Conservation (phyloP, 306 rosid genomes). For the Abrus pulchellus region DNA sequence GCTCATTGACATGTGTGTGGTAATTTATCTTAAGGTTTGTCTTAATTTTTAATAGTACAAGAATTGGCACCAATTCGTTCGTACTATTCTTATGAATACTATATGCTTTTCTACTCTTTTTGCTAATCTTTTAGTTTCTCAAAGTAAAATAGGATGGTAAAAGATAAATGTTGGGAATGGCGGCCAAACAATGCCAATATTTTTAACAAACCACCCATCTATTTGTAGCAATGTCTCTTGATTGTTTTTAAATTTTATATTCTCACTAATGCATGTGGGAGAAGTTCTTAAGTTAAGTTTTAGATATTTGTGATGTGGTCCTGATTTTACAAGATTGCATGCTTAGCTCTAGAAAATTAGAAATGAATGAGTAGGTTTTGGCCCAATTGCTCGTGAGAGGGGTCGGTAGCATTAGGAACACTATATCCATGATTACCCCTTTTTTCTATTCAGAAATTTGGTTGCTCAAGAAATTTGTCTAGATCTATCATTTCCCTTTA, state of each 20-base stretch:
- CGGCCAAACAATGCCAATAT: constrained; percentile 44
- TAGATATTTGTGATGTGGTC: constrained; percentile 50
- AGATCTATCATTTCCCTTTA: background rate
- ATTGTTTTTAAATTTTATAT: constrained; percentile 36
- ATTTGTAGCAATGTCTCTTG: constrained; percentile 40
- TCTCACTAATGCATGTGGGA: constrained; percentile 40
- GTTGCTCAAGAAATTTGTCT: constrained; percentile 30
- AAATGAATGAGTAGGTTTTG: constrained; percentile 34
- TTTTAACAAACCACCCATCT: constrained; percentile 37
- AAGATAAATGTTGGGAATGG: constrained; percentile 13
- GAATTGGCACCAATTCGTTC: constrained; percentile 7
- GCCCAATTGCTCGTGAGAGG: constrained; percentile 12
- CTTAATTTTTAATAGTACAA: background rate
- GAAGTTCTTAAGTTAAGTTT: constrained; percentile 35
- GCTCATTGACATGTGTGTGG: too few species aligned
- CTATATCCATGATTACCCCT: background rate
- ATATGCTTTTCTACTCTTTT: background rate
- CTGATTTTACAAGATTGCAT: constrained; percentile 32
- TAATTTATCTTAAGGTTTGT: too few species aligned
- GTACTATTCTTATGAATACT: background rate
- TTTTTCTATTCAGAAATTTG: constrained; percentile 28
- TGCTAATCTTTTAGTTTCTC: background rate
- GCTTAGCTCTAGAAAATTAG: constrained; percentile 42
- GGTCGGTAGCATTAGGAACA: background rate
- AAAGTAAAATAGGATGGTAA: constrained; percentile 33